Percentiles rank a stretch among this genome's conserved stretches.
Evolutionary conservation across 75 land plant species (phyloP).

Genomic region (Selaginella tamariscina): DNA sequence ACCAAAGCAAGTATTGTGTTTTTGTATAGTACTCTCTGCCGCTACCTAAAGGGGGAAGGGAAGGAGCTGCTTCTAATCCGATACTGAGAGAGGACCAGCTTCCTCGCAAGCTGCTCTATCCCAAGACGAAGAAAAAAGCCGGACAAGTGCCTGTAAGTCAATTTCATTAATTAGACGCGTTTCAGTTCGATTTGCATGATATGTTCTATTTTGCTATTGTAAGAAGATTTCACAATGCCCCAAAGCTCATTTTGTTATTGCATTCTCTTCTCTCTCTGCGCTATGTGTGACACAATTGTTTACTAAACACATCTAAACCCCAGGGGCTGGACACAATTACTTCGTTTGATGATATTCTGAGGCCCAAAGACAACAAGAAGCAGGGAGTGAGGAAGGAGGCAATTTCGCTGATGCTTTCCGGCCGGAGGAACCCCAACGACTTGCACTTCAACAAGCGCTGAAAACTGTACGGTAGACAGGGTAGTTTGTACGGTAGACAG

Average conservation of each 20-base stretch:
- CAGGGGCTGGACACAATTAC: background rate
- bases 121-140: conserved; percentile 52
- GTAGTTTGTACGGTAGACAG: background rate
- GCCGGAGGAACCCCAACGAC: conserved; percentile 87
- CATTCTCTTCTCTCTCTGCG: too few relatives aligned
- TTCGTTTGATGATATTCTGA: background rate
- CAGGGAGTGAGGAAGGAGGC: too few relatives aligned
- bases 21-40: conserved; percentile 78
- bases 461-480: background rate
- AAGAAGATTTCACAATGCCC: too few relatives aligned
- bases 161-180: too few relatives aligned
- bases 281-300: too few relatives aligned
- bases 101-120: conserved; percentile 58
- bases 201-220: too few relatives aligned
- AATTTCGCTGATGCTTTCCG: too few relatives aligned
- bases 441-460: background rate
- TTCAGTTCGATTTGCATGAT: too few relatives aligned
- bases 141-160: conserved; percentile 27
- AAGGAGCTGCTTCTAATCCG: conserved; percentile 63
- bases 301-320: background rate
- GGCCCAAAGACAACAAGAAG: background rate
- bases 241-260: too few relatives aligned
- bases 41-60: conserved; percentile 84
- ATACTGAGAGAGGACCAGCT: conserved; percentile 89
- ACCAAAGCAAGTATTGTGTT: background rate